Base-by-base conservation (phyloP, 78 protist genomes). In the Dictyostelium firmibasis region DNA sequence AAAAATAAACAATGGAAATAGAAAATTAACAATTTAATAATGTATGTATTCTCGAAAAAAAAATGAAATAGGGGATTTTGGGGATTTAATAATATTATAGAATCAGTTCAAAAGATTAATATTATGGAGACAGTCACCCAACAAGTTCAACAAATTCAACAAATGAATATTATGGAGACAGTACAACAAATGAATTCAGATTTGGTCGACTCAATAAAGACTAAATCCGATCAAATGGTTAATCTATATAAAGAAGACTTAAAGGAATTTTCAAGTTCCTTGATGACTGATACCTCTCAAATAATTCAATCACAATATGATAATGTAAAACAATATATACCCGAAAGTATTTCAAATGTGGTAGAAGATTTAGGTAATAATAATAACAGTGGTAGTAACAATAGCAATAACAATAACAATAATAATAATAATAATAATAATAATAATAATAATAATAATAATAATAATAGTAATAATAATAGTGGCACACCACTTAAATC, bases 211-310 rank as follows among this genome's bases (percentile, higher is more conserved):
- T 81, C 94, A 25, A 89, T 89, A 13, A 89, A 81, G 84, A 81
- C 41, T 27, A 89, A 70, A 36, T 89, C 94, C 3, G 94, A 89
- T 77, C 87, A 81, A 41, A 62, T 89, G 47, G 94, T 89, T 23
- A 81, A 38, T 33, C 25, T 89, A 69, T 89, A 89, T 47, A 89
- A 81, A 47, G 94, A 89, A 31, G 94, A 89, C 47, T 57, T 89
- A 50, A 83, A 89, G 33, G 94, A 89, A 79, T 89, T 89, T 69
- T 89, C 94, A 81, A 89, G 27, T 29, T 69, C 87, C 31, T n/a
- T 89, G 13, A 31, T 76, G 25, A 9, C 27, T 10, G 94, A 89
- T 20, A 89, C 94, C 4, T 23, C 75, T 31, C 53, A 47, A 43
- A 57, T 81, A 3, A 5, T 89, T 27, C 64, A 78, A 43, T 29